Base-by-base conservation (phyloP, 306 rosid species). In the Vicia faba region DNA sequence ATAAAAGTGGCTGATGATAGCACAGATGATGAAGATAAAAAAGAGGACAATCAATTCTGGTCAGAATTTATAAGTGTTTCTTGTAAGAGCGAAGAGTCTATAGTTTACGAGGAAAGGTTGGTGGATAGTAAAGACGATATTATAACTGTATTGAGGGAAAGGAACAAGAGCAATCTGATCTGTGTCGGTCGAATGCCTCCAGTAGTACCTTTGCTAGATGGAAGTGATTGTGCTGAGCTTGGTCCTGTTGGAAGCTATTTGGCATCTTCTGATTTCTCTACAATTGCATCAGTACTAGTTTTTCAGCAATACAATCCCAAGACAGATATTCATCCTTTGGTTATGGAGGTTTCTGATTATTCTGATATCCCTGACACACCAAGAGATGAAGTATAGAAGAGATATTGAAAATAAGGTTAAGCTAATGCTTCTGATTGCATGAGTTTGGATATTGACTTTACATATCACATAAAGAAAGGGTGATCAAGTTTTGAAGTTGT, bases 161-260 rank as follows among this genome's bases (percentile, higher is more conserved):
- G 71, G 80, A 81, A 35, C 28, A 80, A 33, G 64, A 68, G 75
- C 69, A 87, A 74, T 72, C 69, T 87, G 20, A 46, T 87, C 3
- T 16, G 84, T 29, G 86, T 74, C 11, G 89, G 89, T 28, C 74
- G 93, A 68, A 81, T 71, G 84, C 80, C 83, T 13, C 77, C 75
- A 0, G 79, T 71, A 8, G 80, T 74, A 16, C 82, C 86, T 2
- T 76, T 87, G 86, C 62, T 56, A 4, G 14, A 73, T 3, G 72
- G 7, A 31, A 87, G 79, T 51, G 89, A 87, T 65, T 78, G 84
- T 3, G 74, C 81, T 1, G 93, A 87, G 81, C 78, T 87, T 41
- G 93, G 89, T 55, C 87, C 89, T 5, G 64, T 87, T 26, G 93
- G 93, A 26, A 87, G 86, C 75, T 87, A 75, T 77, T 71, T 87